These are phyloP conservation scores for Botrytis byssoidea DNA, from an alignment of 2,329 filamentous ascomycete genomes.

Conservation along the genomic window DNA sequence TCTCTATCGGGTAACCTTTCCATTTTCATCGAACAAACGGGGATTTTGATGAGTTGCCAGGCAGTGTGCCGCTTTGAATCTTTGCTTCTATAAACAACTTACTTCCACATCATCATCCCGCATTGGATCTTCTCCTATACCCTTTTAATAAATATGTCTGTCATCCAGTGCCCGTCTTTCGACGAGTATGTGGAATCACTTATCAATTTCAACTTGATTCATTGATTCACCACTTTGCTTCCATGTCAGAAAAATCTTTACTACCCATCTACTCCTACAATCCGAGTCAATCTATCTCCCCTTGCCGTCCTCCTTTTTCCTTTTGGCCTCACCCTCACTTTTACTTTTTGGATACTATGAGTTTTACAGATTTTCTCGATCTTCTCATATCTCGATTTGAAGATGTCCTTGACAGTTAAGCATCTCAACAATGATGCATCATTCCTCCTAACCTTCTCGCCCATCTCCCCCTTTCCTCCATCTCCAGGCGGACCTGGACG, in stretches of 20 bases:
- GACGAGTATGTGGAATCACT: neutral
- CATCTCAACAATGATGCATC: conserved; percentile 64
- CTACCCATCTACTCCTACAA: conserved; percentile 3
- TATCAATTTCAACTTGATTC: conserved; percentile 1
- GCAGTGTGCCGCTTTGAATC: neutral
- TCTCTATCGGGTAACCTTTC: conserved; percentile 15
- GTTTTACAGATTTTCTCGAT: conserved; percentile 21
- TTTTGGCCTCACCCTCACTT: conserved; percentile 5
- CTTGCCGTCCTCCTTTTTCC: neutral
- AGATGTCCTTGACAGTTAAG: conserved; percentile 63
- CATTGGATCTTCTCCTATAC: neutral
- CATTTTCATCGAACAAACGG: conserved; percentile 10
- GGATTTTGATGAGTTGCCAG: neutral
- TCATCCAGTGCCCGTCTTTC: neutral
- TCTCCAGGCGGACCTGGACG: conserved; percentile 31
- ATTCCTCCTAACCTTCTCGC: conserved; percentile 60
- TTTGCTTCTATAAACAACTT: neutral
- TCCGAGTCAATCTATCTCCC: neutral
- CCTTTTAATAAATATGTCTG: neutral
- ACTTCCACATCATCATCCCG: neutral
- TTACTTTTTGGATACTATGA: conserved; percentile 23
- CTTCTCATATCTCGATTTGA: conserved; percentile 24
- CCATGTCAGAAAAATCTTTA: conserved; percentile 18
- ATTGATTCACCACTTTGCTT: conserved; percentile 2
- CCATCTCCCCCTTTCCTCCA: conserved; percentile 42